phyloP scores from a whole-genome alignment of 2,329 filamentous ascomycete genomes.

The Ophiostoma himal-ulmi region DNA sequence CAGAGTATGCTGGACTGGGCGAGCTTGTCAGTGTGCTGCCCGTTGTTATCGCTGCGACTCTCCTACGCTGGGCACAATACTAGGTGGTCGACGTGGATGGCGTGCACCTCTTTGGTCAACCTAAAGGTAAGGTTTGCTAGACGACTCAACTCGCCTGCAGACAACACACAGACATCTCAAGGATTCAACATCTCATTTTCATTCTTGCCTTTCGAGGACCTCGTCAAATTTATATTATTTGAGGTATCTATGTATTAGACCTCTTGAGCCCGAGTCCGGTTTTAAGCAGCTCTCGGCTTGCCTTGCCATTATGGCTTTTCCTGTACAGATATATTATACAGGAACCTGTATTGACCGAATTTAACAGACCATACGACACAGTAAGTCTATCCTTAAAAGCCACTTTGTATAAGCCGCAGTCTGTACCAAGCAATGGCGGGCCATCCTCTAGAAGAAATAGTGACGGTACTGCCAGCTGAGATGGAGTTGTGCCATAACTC shows the following conservation, averaged over 20 bases:
- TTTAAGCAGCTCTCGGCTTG: background rate
- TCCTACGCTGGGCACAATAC: conserved; percentile 7
- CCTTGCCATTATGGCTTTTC: background rate
- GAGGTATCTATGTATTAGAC: background rate
- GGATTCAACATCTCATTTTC: conserved; percentile 5
- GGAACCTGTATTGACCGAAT: background rate
- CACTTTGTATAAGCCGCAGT: background rate
- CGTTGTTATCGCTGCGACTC: conserved; percentile 43
- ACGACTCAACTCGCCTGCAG: background rate
- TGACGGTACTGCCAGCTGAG: background rate
- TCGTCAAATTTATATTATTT: background rate
- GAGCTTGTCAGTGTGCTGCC: conserved; percentile 70
- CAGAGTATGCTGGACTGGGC: conserved; percentile 61
- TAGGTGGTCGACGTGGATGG: background rate
- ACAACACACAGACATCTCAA: background rate
- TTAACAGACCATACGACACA: background rate
- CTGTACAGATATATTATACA: background rate
- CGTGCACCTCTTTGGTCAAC: background rate
- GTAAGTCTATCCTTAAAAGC: background rate
- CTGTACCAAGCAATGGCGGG: background rate
- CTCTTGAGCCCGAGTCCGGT: too few species aligned
- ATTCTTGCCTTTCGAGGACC: background rate
- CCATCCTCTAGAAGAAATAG: background rate
- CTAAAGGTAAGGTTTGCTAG: background rate
- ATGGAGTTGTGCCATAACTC: background rate